phyloP scores from a whole-genome alignment of 2,329 filamentous ascomycete genomes.

The Eutypella sp. region DNA sequence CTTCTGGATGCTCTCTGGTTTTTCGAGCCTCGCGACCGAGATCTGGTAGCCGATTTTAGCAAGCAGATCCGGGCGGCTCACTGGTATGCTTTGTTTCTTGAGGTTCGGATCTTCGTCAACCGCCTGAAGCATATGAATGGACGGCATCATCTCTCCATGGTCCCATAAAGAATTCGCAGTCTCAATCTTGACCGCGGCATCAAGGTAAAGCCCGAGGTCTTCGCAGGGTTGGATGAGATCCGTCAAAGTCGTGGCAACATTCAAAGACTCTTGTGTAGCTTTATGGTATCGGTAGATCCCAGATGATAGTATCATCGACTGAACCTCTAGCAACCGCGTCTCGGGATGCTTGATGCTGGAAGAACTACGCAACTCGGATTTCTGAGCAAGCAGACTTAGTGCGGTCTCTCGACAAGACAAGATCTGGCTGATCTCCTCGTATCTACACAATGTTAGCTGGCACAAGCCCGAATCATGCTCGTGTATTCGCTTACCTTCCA shows the following conservation, averaged over 20 bases:
- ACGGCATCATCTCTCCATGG: constrained; percentile 82
- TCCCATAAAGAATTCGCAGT: constrained; percentile 90
- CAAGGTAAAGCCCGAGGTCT: constrained; percentile 67
- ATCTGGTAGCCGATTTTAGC: constrained; percentile 85
- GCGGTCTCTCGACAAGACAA: constrained; percentile 79
- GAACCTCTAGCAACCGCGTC: constrained; percentile 67
- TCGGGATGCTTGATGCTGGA: constrained; percentile 58
- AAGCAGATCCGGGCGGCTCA: constrained; percentile 74
- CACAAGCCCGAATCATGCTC: too few species aligned
- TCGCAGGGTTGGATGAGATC: constrained; percentile 68
- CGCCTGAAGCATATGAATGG: constrained; percentile 80
- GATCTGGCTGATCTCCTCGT: constrained; percentile 73
- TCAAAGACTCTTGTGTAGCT: constrained; percentile 79
- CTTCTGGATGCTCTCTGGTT: constrained; percentile 83
- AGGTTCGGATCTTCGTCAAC: constrained; percentile 59
- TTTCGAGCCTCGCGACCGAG: constrained; percentile 84
- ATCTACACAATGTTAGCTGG: constrained; percentile 43
- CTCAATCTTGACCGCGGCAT: constrained; percentile 74
- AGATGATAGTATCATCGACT: constrained; percentile 71
- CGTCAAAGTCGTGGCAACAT: constrained; percentile 77
- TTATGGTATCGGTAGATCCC: constrained; percentile 73
- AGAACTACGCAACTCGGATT: constrained; percentile 55
- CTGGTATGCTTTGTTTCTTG: constrained; percentile 63
- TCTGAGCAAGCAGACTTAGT: constrained; percentile 72
- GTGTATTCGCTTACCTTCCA: constrained; percentile 56